Conservation (phyloP, 1,284 basidiomycete genomes). For the Ceratobasidium sp. region DNA sequence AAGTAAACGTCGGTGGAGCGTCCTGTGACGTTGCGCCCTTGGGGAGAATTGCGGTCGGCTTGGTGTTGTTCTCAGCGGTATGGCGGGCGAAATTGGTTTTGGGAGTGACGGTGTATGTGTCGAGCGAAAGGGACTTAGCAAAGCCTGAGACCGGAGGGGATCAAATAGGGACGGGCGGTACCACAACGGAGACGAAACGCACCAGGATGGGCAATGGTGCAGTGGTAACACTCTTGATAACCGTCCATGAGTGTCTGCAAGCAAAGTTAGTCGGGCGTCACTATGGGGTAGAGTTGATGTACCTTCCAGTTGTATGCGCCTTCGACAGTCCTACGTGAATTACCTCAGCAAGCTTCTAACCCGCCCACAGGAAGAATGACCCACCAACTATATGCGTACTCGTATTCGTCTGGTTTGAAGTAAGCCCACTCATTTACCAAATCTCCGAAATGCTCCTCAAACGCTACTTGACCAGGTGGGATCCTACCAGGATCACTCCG, state of each 20-base stretch:
- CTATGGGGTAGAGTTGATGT: neutral
- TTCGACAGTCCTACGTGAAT: conserved; percentile 17
- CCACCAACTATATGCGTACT: conserved; percentile 48
- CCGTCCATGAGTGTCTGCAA: conserved; percentile 52
- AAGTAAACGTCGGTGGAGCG: conserved; percentile 51
- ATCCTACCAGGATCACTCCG: conserved; percentile 31
- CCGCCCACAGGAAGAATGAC: neutral
- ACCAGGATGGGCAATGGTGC: conserved; percentile 52
- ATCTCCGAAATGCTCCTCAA: conserved; percentile 52
- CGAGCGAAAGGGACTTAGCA: conserved; percentile 52
- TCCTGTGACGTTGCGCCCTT: conserved; percentile 44
- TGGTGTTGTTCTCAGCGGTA: conserved; percentile 47
- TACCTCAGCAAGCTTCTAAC: neutral
- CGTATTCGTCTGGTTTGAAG: conserved; percentile 46
- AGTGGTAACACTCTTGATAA: conserved; percentile 54
- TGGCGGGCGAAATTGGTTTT: conserved; percentile 51
- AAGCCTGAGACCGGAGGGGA: conserved; percentile 39
- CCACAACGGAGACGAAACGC: neutral
- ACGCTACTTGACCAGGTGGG: conserved; percentile 48
- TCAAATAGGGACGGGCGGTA: too few relatives aligned
- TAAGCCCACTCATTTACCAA: conserved; percentile 41
- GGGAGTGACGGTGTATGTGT: conserved; percentile 52
- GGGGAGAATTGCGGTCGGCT: conserved; percentile 28
- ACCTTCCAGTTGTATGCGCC: conserved; percentile 49
- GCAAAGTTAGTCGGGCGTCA: neutral